Conservation (phyloP, 805 yeast species). For the Yamadazyma sp. region DNA sequence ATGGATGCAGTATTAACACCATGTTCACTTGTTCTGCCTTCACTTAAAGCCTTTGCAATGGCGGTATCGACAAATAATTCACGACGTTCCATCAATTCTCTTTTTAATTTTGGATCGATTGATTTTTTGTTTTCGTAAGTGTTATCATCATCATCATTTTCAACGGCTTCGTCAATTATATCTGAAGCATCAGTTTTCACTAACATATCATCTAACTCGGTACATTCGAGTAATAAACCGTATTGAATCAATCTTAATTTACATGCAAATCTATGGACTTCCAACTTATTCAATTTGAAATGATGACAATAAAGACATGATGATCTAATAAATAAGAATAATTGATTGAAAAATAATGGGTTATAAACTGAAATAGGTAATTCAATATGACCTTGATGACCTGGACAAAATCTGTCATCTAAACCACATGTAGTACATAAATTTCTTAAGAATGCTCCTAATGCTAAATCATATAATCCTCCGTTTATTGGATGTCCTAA, state of each 20-base stretch:
- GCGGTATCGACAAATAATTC: slow-evolving; percentile 67
- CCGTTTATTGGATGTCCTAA: slow-evolving; percentile 93
- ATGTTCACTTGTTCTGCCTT: slow-evolving; percentile 62
- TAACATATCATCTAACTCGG: slow-evolving; percentile 65
- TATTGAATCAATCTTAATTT: slow-evolving; percentile 80
- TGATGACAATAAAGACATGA: slow-evolving; percentile 89
- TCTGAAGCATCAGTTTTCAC: slow-evolving; percentile 32
- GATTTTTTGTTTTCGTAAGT: slow-evolving; percentile 22
- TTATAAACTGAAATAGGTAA: slow-evolving; percentile 94
- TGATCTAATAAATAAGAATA: slow-evolving; percentile 79
- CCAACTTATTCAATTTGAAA: slow-evolving; percentile 66
- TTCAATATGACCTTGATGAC: slow-evolving; percentile 97
- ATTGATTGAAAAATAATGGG: slow-evolving; percentile 89
- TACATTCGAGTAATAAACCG: slow-evolving; percentile 79
- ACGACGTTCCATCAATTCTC: slow-evolving; percentile 56
- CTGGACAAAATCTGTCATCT: slow-evolving; percentile 93
- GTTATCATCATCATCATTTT: slow-evolving; percentile 36
- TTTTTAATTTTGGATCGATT: slow-evolving; percentile 36
- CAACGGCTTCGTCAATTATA: slow-evolving; percentile 40
- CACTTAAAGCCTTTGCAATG: slow-evolving; percentile 69
- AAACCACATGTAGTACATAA: slow-evolving; percentile 94
- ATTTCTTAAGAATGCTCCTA: slow-evolving; percentile 90
- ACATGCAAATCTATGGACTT: slow-evolving; percentile 73
- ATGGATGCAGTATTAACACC: slow-evolving; percentile 85
- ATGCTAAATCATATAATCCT: slow-evolving; percentile 91